Percentiles rank a stretch among this genome's conserved stretches.
Evolutionary conservation across 768 basidiomycete species (phyloP).

Genomic region (Sporobolomyces phaffii): DNA sequence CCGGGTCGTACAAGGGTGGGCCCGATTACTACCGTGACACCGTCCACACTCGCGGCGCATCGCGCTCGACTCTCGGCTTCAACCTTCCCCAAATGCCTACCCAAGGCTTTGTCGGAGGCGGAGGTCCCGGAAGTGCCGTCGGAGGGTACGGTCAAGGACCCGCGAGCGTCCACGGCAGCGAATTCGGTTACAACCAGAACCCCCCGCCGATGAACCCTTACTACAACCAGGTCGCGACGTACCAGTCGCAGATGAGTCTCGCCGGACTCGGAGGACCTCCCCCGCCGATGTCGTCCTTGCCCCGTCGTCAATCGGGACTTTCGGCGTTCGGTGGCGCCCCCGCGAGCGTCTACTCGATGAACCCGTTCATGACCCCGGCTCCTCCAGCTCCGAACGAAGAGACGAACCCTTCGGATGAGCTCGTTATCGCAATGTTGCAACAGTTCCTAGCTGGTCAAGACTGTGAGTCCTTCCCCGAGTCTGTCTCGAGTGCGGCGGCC

Average conservation of each 20-base stretch:
- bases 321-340: slow-evolving; percentile 47
- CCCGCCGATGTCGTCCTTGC: slow-evolving; percentile 49
- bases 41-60: slow-evolving; percentile 51
- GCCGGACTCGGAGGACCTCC: slow-evolving; percentile 53
- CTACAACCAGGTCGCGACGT: slow-evolving; percentile 12
- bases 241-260: slow-evolving; percentile 48
- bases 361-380: slow-evolving; percentile 78
- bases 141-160: slow-evolving; percentile 28
- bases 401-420: slow-evolving; percentile 27
- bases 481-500: slow-evolving; percentile 56
- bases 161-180: slow-evolving; percentile 39
- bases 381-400: slow-evolving; percentile 49
- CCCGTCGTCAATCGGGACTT: slow-evolving; percentile 17
- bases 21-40: slow-evolving; percentile 89
- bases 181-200: slow-evolving; percentile 38
- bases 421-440: slow-evolving; percentile 25
- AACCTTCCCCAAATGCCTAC: slow-evolving; percentile 20
- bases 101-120: slow-evolving; percentile 22
- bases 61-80: slow-evolving; percentile 25
- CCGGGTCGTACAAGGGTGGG: slow-evolving; percentile 35
- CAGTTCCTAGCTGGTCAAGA: slow-evolving; percentile 86
- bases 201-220: slow-evolving; percentile 14
- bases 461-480: slow-evolving; percentile 51
- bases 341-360: slow-evolving; percentile 75
- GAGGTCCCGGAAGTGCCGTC: slow-evolving; percentile 14